Evolutionary conservation across 1,284 basidiomycete species (phyloP).

Genomic region (Boletellus sp.): DNA sequence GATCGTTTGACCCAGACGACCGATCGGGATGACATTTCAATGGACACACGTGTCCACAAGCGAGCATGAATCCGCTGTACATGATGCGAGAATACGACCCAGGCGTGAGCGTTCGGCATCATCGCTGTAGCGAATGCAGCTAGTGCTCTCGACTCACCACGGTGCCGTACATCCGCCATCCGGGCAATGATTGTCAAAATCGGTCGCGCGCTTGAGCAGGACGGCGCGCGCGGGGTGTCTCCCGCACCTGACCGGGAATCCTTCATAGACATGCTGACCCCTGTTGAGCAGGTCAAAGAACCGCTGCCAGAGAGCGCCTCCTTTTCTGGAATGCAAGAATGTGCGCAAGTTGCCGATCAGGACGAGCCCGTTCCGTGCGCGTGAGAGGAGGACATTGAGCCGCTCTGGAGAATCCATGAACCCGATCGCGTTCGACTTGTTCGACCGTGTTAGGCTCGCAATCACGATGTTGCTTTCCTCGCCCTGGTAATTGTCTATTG

Average conservation of each 20-base stretch:
- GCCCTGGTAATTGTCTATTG: constrained; percentile 60
- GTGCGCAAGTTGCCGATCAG: constrained; percentile 62
- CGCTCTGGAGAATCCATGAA: constrained; percentile 66
- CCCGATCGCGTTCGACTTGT: constrained; percentile 50
- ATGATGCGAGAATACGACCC: background rate
- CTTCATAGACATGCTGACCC: constrained; percentile 49
- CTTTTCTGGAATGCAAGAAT: constrained; percentile 50
- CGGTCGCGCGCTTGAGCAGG: constrained; percentile 36
- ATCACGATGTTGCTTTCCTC: constrained; percentile 67
- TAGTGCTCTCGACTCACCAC: constrained; percentile 40
- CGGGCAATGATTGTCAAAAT: constrained; percentile 52
- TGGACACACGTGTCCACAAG: constrained; percentile 48
- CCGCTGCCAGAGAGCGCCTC: constrained; percentile 46
- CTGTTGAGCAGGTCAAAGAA: constrained; percentile 44
- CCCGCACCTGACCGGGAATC: constrained; percentile 55
- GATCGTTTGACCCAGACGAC: background rate
- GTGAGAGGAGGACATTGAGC: constrained; percentile 61
- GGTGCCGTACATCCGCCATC: constrained; percentile 58
- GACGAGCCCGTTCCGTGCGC: constrained; percentile 56
- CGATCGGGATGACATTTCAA: constrained; percentile 47
- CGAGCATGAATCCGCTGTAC: constrained; percentile 8
- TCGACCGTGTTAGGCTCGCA: constrained; percentile 55
- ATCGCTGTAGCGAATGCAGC: too few species aligned
- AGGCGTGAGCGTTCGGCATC: background rate
- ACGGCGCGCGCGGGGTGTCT: constrained; percentile 42